phyloP scores from a whole-genome alignment of 768 basidiomycete genomes.

The Cytidiella melzeri region DNA sequence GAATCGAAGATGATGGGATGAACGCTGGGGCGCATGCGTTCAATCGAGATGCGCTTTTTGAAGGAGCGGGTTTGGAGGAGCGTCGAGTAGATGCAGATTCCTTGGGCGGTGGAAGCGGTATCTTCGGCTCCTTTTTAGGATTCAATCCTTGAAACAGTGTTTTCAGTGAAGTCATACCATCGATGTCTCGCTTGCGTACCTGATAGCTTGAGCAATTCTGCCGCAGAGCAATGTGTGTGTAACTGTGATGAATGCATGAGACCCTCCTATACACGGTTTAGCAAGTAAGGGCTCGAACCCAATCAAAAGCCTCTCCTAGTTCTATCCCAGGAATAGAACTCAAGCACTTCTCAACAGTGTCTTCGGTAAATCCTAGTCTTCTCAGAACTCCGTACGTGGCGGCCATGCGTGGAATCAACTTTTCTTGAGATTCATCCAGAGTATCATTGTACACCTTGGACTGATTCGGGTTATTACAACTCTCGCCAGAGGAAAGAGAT shows the following conservation, averaged over 20 bases:
- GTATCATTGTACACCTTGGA: slow-evolving; percentile 14
- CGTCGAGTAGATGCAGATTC: not conserved
- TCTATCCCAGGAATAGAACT: slow-evolving; percentile 56
- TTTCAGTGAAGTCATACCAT: no score
- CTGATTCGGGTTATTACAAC: not conserved
- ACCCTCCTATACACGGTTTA: not conserved
- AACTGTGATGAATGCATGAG: slow-evolving; percentile 38
- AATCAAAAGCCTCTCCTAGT: slow-evolving; percentile 86
- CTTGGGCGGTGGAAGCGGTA: not conserved
- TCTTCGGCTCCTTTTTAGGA: not conserved
- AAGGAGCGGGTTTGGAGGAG: not conserved
- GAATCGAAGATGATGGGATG: not conserved
- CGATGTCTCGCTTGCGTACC: not conserved
- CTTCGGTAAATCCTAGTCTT: slow-evolving; percentile 69
- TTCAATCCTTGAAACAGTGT: not conserved
- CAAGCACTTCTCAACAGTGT: slow-evolving; percentile 67
- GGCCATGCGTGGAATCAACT: slow-evolving; percentile 60
- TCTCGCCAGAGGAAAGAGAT: slow-evolving; percentile 23
- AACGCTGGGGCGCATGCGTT: not conserved
- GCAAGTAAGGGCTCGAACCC: slow-evolving; percentile 58
- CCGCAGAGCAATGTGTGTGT: slow-evolving; percentile 53
- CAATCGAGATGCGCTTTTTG: not conserved
- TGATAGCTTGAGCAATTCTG: slow-evolving; percentile 30
- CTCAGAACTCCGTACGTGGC: slow-evolving; percentile 77
- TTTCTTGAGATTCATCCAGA: slow-evolving; percentile 62